phyloP scores from a whole-genome alignment of 805 yeast genomes.

The Starmerella sp. region DNA sequence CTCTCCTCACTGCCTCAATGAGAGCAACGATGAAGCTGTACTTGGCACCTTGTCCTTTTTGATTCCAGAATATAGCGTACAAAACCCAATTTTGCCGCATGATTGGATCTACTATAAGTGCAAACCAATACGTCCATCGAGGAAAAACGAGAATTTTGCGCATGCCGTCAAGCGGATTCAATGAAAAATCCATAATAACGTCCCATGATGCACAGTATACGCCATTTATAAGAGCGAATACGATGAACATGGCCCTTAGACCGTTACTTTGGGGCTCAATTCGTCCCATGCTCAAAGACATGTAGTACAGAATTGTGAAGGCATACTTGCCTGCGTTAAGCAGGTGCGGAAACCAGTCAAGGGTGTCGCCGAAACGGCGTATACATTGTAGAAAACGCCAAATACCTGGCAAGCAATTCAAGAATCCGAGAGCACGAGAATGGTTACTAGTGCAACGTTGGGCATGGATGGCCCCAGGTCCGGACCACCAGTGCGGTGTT shows the following conservation, averaged over 20 bases:
- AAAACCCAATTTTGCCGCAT: conserved; percentile 87
- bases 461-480: conserved; percentile 18
- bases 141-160: conserved; percentile 32
- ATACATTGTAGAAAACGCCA: conserved; percentile 88
- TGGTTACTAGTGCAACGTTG: conserved; percentile 62
- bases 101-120: conserved; percentile 61
- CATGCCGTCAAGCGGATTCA: conserved; percentile 41
- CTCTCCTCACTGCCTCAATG: conserved; percentile 72
- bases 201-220: conserved; percentile 72
- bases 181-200: conserved; percentile 89
- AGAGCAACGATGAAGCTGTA: conserved; percentile 75
- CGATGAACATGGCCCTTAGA: conserved; percentile 49
- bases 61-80: conserved; percentile 63
- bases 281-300: conserved; percentile 66
- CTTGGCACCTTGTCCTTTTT: conserved; percentile 77
- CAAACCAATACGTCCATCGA: conserved; percentile 56
- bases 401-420: conserved; percentile 71
- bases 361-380: conserved; percentile 84
- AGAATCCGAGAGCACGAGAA: conserved; percentile 71
- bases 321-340: conserved; percentile 76
- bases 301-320: conserved; percentile 55
- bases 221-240: conserved; percentile 66
- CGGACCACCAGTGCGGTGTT: conserved; percentile 47
- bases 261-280: conserved; percentile 38
- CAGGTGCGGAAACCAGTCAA: conserved; percentile 92